Base-by-base conservation (phyloP, 2,329 filamentous ascomycete species). In the Curvularia eragrostidis region DNA sequence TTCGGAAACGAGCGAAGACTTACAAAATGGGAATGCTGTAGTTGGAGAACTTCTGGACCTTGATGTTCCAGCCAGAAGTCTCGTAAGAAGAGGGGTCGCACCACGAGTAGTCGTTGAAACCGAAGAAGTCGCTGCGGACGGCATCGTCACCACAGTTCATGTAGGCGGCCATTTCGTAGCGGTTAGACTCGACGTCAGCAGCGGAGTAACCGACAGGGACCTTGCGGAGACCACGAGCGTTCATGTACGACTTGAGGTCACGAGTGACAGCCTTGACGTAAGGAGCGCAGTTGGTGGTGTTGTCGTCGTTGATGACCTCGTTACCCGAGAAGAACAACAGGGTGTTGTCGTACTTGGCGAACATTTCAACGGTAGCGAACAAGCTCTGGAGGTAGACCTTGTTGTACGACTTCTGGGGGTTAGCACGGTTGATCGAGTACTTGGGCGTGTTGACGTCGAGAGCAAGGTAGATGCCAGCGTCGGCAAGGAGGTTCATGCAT, bases 81-180 rank as follows among this genome's bases (percentile, higher is more conserved):
- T 78, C 76, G 81, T 90, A 93, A 66, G 86, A 83, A 46, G 87
- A 88, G 63, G 89, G 84, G 70, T 86, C 88, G 78, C 91, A 94
- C 89, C 89, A 94, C 2, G 91, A 93, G 81, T 94, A 94, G 79
- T 94, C 91, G 80, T 95, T 95, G 80, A 93, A 93, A 59, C 89
- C 90, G 72, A 93, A 94, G 81, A 94, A 94, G 79, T 97, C 93
- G 69, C 89, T 91, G 67, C 93, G 89, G 80, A 89, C 87, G 64
- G 93, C 89, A 48, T 94, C 91, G 53, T 86, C 82, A 61, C 93
- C 93, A 75, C 93, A 97, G 85, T 97, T 97, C 88, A 97, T 92
- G 84, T 96, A 97, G 52, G 88, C 74, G 47, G 93, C 93, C 76
- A 92, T 92, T 81, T 97, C 87, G 80, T 90, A 87, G 69, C 93